Percentiles rank a stretch among this genome's conserved stretches.
Evolutionary conservation across 148 eudicot species (phyloP).

Genomic region (Agrostemma githago): DNA sequence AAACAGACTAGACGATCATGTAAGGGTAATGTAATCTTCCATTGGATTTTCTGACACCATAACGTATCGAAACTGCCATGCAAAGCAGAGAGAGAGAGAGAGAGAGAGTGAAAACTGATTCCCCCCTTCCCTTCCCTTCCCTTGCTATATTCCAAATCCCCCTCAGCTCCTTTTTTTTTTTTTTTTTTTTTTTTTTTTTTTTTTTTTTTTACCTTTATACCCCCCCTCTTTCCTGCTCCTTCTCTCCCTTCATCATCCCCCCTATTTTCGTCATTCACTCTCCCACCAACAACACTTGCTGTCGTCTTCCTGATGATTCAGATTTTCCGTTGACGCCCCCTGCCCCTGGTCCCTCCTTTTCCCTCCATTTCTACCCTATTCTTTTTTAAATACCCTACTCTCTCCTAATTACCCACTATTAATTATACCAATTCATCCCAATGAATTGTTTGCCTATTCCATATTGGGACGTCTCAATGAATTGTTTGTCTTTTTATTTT

Average conservation of each 20-base stretch:
- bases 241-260: conserved; percentile 7
- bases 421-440: too few species aligned
- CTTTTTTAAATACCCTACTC: neutral
- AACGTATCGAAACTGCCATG: conserved; percentile 41
- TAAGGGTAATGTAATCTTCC: conserved; percentile 43
- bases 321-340: conserved; percentile 32
- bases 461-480: too few species aligned
- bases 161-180: too few species aligned
- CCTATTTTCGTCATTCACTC: conserved; percentile 13
- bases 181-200: too few species aligned
- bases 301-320: conserved; percentile 33
- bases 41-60: conserved; percentile 85
- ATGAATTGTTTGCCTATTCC: too few species aligned
- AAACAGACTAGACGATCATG: conserved; percentile 34
- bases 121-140: too few species aligned
- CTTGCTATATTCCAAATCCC: conserved; percentile 2
- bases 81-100: conserved; percentile 2
- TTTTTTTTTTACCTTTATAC: conserved; percentile 24
- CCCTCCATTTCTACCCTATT: neutral
- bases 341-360: conserved; percentile 33
- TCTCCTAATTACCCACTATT: too few species aligned
- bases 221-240: neutral
- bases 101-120: neutral
- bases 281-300: conserved; percentile 15
- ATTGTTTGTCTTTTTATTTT: too few species aligned